Evolutionary conservation across 2,329 filamentous ascomycete species (phyloP), one percentile per base, ranked within the genome.

Genomic region (Botryosphaeria dothidea): DNA sequence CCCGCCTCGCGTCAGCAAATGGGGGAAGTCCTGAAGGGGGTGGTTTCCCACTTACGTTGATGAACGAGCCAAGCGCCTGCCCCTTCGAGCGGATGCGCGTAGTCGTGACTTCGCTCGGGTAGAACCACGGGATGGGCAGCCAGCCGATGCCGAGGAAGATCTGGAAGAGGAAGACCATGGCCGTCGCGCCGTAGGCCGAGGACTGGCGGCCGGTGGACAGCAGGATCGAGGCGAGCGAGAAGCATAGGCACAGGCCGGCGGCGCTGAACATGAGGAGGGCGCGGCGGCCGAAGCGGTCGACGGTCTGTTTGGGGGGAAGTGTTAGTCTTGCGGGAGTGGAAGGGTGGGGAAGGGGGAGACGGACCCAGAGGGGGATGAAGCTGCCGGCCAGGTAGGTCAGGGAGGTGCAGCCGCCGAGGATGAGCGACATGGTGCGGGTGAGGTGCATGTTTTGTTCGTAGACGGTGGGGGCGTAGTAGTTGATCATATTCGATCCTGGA

Each of bases 331-430:
- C 8, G 13, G 9, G 4, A 34, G 49, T 38, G 23, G 56, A 63
- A 17, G 17, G 36, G 8, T 11, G 27, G 5, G 15, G 19, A 41
- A 9, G 21, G 46, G 34, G 36, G 23, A 34, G 38, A 41, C 6
- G 38, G 38, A 64, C 61, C 34, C 48, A 64, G 17, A 81, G 70
- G 0, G 80, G 79, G 61, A 81, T 80, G 1, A 75, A 71, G 0
- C 76, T 79, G 7, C 78, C 79, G 15, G 78, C 72, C 8, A 81
- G 69, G 62, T 80, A 82, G 0, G 75, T 78, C 52, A 74, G 73
- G 23, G 75, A 75, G 31, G 74, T 77, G 60, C 73, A 78, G 3
- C 85, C 84, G 23, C 83, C 84, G 1, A 87, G 74, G 4, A 87
- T 79, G 43, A 86, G 73, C 34, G 84, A 82, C 36, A 86, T 72